Evolutionary conservation across 208 protist species (phyloP).

Genomic region (Trypanosoma mega): DNA sequence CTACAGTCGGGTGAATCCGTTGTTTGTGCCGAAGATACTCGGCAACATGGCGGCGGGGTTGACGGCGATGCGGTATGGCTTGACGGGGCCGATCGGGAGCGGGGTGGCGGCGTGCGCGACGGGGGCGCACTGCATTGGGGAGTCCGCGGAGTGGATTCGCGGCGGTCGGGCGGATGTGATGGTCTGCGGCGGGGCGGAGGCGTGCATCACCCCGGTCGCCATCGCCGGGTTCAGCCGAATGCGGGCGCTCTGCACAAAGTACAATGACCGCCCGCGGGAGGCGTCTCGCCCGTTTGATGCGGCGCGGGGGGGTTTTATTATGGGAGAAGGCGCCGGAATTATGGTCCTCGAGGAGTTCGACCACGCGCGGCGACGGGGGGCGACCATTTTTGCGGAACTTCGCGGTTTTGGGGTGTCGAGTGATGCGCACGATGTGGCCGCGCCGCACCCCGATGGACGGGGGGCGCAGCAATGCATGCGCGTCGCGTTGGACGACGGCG

Average conservation of each 20-base stretch:
- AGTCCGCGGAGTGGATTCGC: conserved; percentile 89
- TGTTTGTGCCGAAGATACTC: conserved; percentile 97
- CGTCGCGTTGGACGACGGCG: conserved; percentile 72
- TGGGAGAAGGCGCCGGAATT: conserved; percentile 96
- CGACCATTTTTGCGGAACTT: conserved; percentile 91
- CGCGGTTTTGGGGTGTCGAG: conserved; percentile 82
- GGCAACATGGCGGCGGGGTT: conserved; percentile 96
- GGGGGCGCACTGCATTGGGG: conserved; percentile 96
- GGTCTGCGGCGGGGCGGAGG: conserved; percentile 93
- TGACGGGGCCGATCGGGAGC: conserved; percentile 92
- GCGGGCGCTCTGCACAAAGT: conserved; percentile 92
- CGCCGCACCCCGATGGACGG: conserved; percentile 85
- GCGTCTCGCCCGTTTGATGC: conserved; percentile 95
- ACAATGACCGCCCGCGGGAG: conserved; percentile 81
- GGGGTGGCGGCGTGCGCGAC: conserved; percentile 97
- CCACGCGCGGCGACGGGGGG: conserved; percentile 76
- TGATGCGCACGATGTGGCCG: conserved; percentile 96
- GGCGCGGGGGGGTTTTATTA: conserved; percentile 94
- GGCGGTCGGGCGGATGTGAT: conserved; percentile 84
- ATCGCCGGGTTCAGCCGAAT: conserved; percentile 94
- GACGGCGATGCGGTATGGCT: conserved; percentile 85
- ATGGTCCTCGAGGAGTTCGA: conserved; percentile 93
- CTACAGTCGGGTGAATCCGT: conserved; percentile 79
- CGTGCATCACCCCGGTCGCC: conserved; percentile 90
- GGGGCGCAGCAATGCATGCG: conserved; percentile 88